Evolutionary conservation across 352 stramenopile species (phyloP), one percentile per base, ranked within the genome.

Genomic region (Detonula confervacea): DNA sequence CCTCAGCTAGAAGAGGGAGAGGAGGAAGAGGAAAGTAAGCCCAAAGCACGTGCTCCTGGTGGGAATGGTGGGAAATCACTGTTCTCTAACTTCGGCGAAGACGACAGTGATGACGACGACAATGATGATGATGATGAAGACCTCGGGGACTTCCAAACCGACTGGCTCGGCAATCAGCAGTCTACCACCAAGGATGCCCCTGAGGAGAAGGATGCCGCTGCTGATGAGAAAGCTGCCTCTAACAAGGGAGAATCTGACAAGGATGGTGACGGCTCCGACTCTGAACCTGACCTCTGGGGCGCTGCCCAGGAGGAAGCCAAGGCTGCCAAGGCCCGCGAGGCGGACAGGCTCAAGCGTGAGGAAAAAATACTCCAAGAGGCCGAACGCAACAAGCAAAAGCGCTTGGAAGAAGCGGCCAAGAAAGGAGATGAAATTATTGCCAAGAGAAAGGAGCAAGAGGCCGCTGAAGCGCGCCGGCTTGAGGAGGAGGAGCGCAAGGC

Each of bases 281-380:
- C n/a, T n/a, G 82, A 91, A 29, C 84, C 92, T 71, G 87, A 87
- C 72, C 81, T 77, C 11, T 94, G 89, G 89, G 85, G 81, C 47
- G 80, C 72, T 59, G 87, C 89, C 42, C 68, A 80, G 5, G 83
- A 92, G 69, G 73, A 87, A 61, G 79, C 83, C 29, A 85, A 81
- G 30, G 78, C 77, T 18, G 69, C 77, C 9, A 92, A 92, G 42
- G 85, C 72, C 33, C 70, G 73, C 22, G 89, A 94, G 68, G 85
- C 83, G 7, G 89, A 94, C 25, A 84, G 88, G 25, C 84, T 86
- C 39, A 87, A 86, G 25, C 85, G 84, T 8, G 89, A 94, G 73
- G 84, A 92, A 70, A 92, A 92, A 61, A 83, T 90, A 25, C 74
- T 80, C 44, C 76, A 72, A 7, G 85, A 92, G 73, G 87, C 87